Base-by-base conservation (phyloP, 768 basidiomycete genomes). In the Termitomyces bulborhizus region DNA sequence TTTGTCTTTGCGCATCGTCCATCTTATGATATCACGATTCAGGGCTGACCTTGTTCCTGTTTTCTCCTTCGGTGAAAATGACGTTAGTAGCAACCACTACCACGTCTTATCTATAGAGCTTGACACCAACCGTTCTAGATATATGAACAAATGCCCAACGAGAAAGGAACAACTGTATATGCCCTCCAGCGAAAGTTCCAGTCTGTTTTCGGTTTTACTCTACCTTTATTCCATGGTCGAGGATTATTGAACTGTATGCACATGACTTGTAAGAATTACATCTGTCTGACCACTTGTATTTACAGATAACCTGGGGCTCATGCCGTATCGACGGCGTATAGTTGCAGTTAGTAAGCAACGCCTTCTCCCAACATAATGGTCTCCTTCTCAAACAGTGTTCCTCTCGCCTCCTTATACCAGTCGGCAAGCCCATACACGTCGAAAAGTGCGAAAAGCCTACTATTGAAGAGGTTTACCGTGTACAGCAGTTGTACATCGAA, bases 31-130 rank as follows among this genome's bases (percentile, higher is more conserved):
- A 16, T 29, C 26, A 5, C n/a, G 27, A n/a, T 46, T 15, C 51
- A 94, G 93, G 52, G 97, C 97, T 39, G 93, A 95, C 64, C 76
- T 99, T 11, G 97, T 99, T 0, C 97, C 97, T 0, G 95, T 98
- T 3, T 98, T 99, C 66, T 95, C 93, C 5, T 99, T 99, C 63
- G 97, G 97, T 12, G 97, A 99, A 75, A 98, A 98, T 67, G 97
- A 98, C 69, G 95, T 95, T 58, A 65, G 83, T 54, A 18, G 8
- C 16, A 9, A 37, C 37, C 4, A 26, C 24, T 40, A 29, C n/a
- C 6, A 34, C 24, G 15, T 77, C 8, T 12, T 40, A 47, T 36
- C n/a, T n/a, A 46, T 5, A 31, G 9, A 34, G 5, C 31, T 37
- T 42, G n/a, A 26, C 40, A 41, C 5, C 16, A 51, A 39, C 6